These are phyloP conservation scores for Allantophomopsis cytisporea DNA, from an alignment of 2,329 filamentous ascomycete species.

Conservation along the genomic window DNA sequence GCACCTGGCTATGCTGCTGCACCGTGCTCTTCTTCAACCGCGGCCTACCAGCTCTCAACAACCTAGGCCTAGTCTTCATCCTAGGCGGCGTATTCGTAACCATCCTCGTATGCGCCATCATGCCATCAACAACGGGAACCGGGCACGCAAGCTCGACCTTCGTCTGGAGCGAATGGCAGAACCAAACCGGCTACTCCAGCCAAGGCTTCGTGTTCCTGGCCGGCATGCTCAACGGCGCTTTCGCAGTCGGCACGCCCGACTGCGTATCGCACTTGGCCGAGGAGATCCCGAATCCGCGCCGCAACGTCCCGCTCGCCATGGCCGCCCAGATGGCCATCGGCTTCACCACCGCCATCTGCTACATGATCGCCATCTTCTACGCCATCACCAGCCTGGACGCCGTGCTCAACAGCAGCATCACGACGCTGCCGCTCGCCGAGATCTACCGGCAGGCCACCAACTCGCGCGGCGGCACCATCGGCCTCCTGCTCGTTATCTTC, in stretches of 20 bases:
- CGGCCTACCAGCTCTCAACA: conserved; percentile 32
- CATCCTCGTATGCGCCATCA: conserved; percentile 37
- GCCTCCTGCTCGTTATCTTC: conserved; percentile 35
- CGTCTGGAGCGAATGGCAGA: conserved; percentile 27
- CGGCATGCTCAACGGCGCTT: conserved; percentile 52
- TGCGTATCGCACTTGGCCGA: conserved; percentile 48
- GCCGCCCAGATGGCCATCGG: conserved; percentile 30
- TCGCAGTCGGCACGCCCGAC: conserved; percentile 49
- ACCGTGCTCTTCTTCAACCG: conserved; percentile 36
- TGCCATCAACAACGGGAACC: conserved; percentile 27
- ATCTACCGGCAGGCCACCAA: conserved; percentile 47
- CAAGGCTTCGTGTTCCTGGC: conserved; percentile 39
- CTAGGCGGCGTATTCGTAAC: conserved; percentile 36
- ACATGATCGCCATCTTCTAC: conserved; percentile 40
- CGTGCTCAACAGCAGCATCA: conserved; percentile 30
- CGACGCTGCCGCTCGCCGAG: conserved; percentile 43
- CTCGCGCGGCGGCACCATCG: conserved; percentile 31
- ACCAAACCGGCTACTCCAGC: conserved; percentile 24
- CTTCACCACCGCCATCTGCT: conserved; percentile 33
- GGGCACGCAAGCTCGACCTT: conserved; percentile 21
- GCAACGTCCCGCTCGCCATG: conserved; percentile 36
- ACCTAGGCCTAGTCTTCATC: conserved; percentile 35
- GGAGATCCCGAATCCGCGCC: conserved; percentile 35
- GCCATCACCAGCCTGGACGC: conserved; percentile 36
- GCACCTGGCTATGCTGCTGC: conserved; percentile 26